A percentile compares a stretch with the other conserved stretches of the same genome.
Conservation (phyloP, 164 flowering plant genomes). For the Dillenia suffruticosa region DNA sequence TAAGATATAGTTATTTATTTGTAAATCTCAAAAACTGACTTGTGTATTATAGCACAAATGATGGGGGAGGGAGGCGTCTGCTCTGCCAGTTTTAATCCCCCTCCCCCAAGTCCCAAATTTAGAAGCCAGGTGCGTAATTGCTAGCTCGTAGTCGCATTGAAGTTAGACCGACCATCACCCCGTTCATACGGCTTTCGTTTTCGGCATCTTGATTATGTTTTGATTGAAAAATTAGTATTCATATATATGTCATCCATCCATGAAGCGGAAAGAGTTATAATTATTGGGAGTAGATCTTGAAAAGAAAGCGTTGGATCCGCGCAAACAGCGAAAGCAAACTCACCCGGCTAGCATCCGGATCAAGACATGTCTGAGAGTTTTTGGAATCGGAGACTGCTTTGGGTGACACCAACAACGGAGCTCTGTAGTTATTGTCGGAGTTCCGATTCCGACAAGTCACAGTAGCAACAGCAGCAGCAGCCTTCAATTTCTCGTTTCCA, state of each 20-base stretch:
- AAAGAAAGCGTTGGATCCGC: not conserved
- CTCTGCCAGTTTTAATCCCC: no score
- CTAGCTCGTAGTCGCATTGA: no score
- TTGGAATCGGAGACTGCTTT: conserved; percentile 80
- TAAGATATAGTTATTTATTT: no score
- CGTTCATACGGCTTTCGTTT: no score
- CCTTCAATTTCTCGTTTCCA: conserved; percentile 11
- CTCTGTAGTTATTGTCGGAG: conserved; percentile 6
- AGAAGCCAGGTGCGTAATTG: no score
- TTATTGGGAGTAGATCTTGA: not conserved
- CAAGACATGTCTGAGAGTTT: conserved; percentile 81
- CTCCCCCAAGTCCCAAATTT: no score
- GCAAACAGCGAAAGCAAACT: conserved; percentile 5
- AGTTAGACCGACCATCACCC: no score
- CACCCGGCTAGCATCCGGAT: conserved; percentile 89
- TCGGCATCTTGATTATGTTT: no score
- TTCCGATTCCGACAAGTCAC: not conserved
- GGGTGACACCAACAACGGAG: conserved; percentile 54
- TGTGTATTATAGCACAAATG: no score
- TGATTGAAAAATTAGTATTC: not conserved
- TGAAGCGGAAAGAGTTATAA: not conserved
- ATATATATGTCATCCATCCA: not conserved
- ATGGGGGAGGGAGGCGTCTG: no score
- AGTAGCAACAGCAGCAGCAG: not conserved
- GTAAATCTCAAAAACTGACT: no score